phyloP scores from a whole-genome alignment of 768 basidiomycete species.

The Phallus indusiatus region DNA sequence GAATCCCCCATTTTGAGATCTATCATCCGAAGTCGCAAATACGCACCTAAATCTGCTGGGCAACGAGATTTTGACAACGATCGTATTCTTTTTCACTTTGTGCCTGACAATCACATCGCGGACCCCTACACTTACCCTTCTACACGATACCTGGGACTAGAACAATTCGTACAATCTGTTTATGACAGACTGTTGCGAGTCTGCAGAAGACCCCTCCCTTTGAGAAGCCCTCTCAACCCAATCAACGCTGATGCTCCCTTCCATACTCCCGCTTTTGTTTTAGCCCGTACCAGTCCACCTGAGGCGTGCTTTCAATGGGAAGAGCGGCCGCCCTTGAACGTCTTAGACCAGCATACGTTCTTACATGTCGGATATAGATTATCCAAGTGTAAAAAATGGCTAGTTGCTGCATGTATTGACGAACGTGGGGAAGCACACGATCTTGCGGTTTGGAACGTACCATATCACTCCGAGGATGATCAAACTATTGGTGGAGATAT shows the following conservation, averaged over 20 bases:
- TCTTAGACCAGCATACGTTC: conserved; percentile 48
- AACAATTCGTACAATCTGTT: conserved; percentile 48
- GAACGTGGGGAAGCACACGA: conserved; percentile 71
- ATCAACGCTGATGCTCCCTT: conserved; percentile 26
- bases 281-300: conserved; percentile 37
- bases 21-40: conserved; percentile 54
- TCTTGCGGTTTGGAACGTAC: conserved; percentile 48
- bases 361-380: conserved; percentile 70
- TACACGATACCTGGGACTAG: conserved; percentile 32
- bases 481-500: conserved; percentile 29
- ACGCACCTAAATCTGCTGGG: conserved; percentile 19
- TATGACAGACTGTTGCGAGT: conserved; percentile 60
- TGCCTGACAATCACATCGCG: conserved; percentile 55
- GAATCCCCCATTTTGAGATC: conserved; percentile 61
- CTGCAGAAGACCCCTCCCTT: conserved; percentile 31
- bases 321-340: conserved; percentile 32
- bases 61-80: conserved; percentile 17
- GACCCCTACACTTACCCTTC: conserved; percentile 37
- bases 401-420: conserved; percentile 65
- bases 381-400: conserved; percentile 64
- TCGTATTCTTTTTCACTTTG: conserved; percentile 59
- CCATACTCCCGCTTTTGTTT: conserved; percentile 54
- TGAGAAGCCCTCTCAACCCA: conserved; percentile 25
- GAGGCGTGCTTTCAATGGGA: conserved; percentile 26
- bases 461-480: not conserved